Evolutionary conservation across 768 basidiomycete species (phyloP), one percentile per base, ranked within the genome.

Genomic region (Strobilomyces dryophilus): DNA sequence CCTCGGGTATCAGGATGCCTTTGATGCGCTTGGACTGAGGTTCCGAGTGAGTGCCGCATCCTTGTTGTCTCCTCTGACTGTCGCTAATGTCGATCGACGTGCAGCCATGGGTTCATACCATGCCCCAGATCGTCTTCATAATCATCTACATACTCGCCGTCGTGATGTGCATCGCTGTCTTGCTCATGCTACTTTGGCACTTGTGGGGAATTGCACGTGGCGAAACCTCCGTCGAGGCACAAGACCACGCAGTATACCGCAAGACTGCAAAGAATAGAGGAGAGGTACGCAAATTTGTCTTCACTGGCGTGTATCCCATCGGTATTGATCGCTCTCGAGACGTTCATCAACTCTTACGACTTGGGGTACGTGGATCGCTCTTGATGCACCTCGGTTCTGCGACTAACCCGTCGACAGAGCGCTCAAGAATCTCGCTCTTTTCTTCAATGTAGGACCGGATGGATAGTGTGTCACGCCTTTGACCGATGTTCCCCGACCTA

Each of bases 291-390:
- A 5, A 20, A 26, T 45, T 42, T 5, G 43, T n/a, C 35, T 35
- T 14, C 29, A 10, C 26, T 11, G 26, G n/a, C 26, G 57, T 27
- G 24, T 36, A 9, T n/a, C 32, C 40, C 15, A 47, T 31, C 17
- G 32, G 40, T 26, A 37, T 35, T 41, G 12, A 56, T 42, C 34
- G 41, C 21, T 29, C 26, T 55, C 12, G 36, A 91, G 89, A 74
- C 74, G 1, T 98, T 94, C 62, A 76, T 92, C 11, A 98, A 98
- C 62, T 92, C 89, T 2, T 99, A 93, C 65, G 90, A 98, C 66
- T 73, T 95, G 5, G 95, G 94, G 80, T 86, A 65, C 39, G 77
- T 63, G 26, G 11, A 49, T 52, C 26, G 8, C 18, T 24, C 24
- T 48, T 51, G 14, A n/a, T 9, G 24, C 21, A 14, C 45, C 42